Conservation (phyloP, 805 yeast genomes). For the Kodamaea leandrae region DNA sequence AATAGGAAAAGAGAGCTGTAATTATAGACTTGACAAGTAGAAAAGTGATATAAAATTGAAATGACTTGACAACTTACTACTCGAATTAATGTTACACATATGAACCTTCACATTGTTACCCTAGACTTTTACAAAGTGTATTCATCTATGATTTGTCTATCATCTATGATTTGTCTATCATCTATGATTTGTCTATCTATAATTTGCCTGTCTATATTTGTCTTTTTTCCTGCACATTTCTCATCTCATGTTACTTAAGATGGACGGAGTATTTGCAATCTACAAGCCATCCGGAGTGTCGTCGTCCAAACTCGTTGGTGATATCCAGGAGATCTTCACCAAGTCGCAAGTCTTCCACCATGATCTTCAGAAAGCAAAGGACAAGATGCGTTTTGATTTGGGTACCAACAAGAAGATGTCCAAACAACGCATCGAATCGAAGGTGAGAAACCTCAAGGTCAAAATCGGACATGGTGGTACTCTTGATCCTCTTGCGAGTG, state of each 20-base stretch:
- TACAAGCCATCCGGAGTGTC: conserved; percentile 85
- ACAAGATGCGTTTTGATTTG: conserved; percentile 41
- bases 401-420: conserved; percentile 40
- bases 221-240: neutral
- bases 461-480: conserved; percentile 99
- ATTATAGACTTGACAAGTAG: too few species aligned
- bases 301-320: conserved; percentile 69
- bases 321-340: conserved; percentile 62
- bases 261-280: conserved; percentile 94
- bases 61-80: too few species aligned
- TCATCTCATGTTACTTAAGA: conserved; percentile 19
- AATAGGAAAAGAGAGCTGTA: neutral
- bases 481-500: conserved; percentile 92
- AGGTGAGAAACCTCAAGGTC: conserved; percentile 54
- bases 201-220: neutral
- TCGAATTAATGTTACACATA: too few species aligned
- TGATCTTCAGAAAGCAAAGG: conserved; percentile 50
- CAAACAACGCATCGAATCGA: conserved; percentile 49
- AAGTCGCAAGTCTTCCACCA: conserved; percentile 54
- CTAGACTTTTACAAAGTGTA: too few species aligned
- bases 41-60: too few species aligned
- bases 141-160: too few species aligned
- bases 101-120: too few species aligned
- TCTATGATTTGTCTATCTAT: neutral
- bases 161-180: too few species aligned